Conservation (phyloP, 2,329 filamentous ascomycete species). For the Fusarium newnesense region DNA sequence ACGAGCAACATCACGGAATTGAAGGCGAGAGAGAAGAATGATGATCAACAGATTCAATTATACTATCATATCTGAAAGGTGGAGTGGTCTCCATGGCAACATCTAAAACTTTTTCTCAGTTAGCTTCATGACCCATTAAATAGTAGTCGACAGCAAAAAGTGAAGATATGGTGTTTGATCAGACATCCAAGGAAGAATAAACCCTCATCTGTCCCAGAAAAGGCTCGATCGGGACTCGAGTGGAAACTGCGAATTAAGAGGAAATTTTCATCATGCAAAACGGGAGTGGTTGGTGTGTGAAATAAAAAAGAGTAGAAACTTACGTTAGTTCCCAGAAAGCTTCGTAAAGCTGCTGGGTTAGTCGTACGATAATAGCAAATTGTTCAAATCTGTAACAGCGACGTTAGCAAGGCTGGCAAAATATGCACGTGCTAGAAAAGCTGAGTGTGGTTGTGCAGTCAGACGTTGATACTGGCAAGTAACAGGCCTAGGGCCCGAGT, state of each 20-base stretch:
- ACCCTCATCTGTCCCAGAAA: constrained; percentile 75
- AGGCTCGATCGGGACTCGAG: constrained; percentile 78
- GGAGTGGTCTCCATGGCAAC: background rate
- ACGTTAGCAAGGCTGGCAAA: constrained; percentile 37
- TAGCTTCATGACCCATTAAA: constrained; percentile 31
- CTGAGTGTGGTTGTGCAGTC: constrained; percentile 54
- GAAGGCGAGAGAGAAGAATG: background rate
- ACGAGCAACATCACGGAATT: background rate
- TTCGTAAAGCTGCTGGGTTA: constrained; percentile 21
- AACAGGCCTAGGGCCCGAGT: constrained; percentile 78
- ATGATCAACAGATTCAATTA: background rate
- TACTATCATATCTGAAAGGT: background rate
- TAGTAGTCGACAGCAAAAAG: constrained; percentile 18
- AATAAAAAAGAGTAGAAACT: constrained; percentile 24
- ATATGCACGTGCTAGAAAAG: background rate
- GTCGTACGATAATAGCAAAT: constrained; percentile 7
- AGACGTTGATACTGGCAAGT: constrained; percentile 94
- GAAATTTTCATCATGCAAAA: constrained; percentile 76
- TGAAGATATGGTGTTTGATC: constrained; percentile 53
- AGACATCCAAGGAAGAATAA: constrained; percentile 82
- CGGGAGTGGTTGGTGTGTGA: constrained; percentile 1
- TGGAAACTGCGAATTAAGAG: constrained; percentile 89
- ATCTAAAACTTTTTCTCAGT: constrained; percentile 33
- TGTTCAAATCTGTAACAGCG: constrained; percentile 22
- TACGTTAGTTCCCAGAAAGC: constrained; percentile 16